A percentile compares a stretch with the other conserved stretches of the same genome.
These are phyloP conservation scores for Nicotiana knightiana DNA, from an alignment of 257 asterid species.

Conservation along the genomic window DNA sequence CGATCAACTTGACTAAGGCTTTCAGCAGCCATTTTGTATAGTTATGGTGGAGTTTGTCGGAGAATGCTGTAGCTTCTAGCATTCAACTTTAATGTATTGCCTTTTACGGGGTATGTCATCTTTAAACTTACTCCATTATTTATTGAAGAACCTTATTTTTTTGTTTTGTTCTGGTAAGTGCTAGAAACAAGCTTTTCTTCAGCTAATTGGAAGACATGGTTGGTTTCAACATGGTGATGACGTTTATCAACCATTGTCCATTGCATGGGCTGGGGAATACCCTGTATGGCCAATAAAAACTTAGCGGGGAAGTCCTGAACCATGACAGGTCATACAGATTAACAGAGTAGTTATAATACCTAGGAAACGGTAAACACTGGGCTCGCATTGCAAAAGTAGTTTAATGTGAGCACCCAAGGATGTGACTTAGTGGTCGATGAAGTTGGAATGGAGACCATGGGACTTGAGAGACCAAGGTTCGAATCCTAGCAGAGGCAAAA, in stretches of 20 bases:
- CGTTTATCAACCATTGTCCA: neutral
- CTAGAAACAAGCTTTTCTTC: slow-evolving; percentile 1
- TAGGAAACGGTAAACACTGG: neutral
- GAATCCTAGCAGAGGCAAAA: neutral
- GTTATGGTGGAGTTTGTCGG: neutral
- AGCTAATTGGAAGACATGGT: neutral
- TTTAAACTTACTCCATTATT: neutral
- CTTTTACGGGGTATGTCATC: neutral
- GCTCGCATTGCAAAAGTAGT: neutral
- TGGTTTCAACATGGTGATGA: neutral
- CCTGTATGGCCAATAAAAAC: neutral
- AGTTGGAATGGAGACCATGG: neutral
- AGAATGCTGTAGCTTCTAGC: neutral
- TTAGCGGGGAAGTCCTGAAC: neutral
- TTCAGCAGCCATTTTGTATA: neutral
- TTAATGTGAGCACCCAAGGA: neutral
- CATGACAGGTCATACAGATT: neutral
- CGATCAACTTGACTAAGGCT: neutral
- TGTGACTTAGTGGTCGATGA: neutral
- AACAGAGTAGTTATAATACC: neutral
- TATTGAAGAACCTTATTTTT: neutral
- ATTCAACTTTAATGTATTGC: neutral
- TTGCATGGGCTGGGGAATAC: neutral
- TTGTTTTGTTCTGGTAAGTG: neutral
- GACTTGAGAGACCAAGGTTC: neutral